Percentiles rank a stretch among this genome's conserved stretches.
phyloP scores from a whole-genome alignment of 2,329 filamentous ascomycete genomes.

The Xylariaceae sp. region DNA sequence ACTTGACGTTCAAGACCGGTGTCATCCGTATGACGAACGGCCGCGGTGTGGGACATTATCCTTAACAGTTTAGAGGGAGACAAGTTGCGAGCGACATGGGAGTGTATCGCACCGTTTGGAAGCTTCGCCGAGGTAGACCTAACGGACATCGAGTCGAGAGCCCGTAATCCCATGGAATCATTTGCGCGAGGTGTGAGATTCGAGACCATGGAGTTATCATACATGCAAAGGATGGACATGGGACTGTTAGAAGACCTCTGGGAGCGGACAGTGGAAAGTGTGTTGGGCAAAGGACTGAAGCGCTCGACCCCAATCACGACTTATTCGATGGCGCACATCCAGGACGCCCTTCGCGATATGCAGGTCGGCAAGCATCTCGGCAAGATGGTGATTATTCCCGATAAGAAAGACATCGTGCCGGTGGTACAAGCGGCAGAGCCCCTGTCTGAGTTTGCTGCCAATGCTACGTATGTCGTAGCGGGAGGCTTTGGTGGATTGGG shows the following conservation, averaged over 20 bases:
- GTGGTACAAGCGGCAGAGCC: conserved; percentile 12
- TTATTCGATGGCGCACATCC: conserved; percentile 20
- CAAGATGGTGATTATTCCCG: conserved; percentile 20
- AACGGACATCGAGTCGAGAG: conserved; percentile 33
- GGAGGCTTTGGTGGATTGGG: conserved; percentile 31
- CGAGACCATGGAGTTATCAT: conserved; percentile 19
- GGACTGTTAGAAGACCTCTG: conserved; percentile 14
- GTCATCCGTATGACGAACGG: conserved; percentile 27
- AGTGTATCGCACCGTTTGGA: conserved; percentile 35
- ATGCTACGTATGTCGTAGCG: conserved; percentile 28
- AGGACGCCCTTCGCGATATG: conserved; percentile 23
- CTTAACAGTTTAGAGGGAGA: conserved; percentile 33
- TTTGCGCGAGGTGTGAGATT: conserved; percentile 32
- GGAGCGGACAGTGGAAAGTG: conserved; percentile 6
- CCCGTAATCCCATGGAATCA: conserved; percentile 35
- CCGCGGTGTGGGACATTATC: conserved; percentile 33
- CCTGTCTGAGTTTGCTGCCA: conserved; percentile 14
- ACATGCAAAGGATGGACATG: conserved; percentile 14
- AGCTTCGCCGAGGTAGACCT: conserved; percentile 36
- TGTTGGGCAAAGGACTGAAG: conserved; percentile 13
- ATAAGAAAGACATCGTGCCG: conserved; percentile 22
- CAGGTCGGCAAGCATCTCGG: conserved; percentile 22
- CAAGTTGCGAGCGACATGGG: conserved; percentile 30
- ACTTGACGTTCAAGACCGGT: conserved; percentile 29
- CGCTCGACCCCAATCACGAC: conserved; percentile 17